These are phyloP conservation scores for Cystofilobasidium ferigula DNA, from an alignment of 768 basidiomycete species.

Conservation along the genomic window DNA sequence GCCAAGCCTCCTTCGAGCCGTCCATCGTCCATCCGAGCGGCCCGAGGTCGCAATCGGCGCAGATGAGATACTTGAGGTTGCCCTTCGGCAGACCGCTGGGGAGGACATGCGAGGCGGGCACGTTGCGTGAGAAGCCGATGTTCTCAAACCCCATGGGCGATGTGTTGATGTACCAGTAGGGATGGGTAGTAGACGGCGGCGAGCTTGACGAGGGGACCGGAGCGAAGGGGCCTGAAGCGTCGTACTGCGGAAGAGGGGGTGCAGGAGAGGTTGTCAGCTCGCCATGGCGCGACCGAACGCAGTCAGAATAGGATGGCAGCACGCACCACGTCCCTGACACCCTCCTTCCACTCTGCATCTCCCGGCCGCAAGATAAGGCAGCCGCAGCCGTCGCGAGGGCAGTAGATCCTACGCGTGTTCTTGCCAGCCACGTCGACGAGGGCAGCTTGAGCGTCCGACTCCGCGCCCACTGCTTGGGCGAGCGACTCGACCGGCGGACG, in stretches of 20 bases:
- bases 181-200: conserved; percentile 2
- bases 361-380: conserved; percentile 33
- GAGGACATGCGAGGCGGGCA: conserved; percentile 3
- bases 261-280: neutral
- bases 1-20: conserved; percentile 36
- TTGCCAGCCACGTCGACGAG: conserved; percentile 2
- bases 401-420: conserved; percentile 33
- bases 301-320: neutral
- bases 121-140: conserved; percentile 36
- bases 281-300: neutral
- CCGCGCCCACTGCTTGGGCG: neutral
- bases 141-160: conserved; percentile 39
- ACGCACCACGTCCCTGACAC: conserved; percentile 30
- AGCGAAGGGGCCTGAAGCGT: conserved; percentile 27
- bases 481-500: neutral
- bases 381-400: conserved; percentile 35
- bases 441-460: neutral
- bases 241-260: neutral
- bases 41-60: conserved; percentile 40
- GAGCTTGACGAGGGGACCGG: conserved; percentile 32
- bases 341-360: conserved; percentile 29
- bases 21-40: conserved; percentile 39
- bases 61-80: conserved; percentile 37
- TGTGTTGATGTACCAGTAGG: conserved; percentile 33
- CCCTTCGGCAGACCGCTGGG: conserved; percentile 15